Conservation (phyloP, 208 protist genomes). For the Leishmania guyanensis region DNA sequence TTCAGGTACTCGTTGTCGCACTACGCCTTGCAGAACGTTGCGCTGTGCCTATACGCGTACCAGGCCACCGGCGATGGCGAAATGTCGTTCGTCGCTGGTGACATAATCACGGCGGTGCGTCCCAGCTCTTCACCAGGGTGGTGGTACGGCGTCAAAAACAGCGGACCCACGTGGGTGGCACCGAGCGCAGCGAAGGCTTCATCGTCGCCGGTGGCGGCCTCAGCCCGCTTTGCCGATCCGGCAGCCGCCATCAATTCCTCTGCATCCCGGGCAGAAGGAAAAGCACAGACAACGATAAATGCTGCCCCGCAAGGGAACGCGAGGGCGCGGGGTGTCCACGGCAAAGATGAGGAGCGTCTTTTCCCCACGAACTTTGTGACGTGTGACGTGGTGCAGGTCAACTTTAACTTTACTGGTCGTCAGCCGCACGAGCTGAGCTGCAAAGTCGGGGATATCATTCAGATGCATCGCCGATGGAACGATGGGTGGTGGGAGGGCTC, state of each 20-base stretch:
- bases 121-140: constrained; percentile 58
- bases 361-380: constrained; percentile 79
- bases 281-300: neutral
- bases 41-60: constrained; percentile 69
- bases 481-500: constrained; percentile 91
- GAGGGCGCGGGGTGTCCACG: neutral
- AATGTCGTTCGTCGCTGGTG: constrained; percentile 55
- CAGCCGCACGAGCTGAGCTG: constrained; percentile 53
- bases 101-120: constrained; percentile 58
- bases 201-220: neutral
- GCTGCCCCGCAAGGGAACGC: neutral
- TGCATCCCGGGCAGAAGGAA: neutral
- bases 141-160: constrained; percentile 71
- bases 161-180: constrained; percentile 18
- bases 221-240: constrained; percentile 21
- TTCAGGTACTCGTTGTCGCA: constrained; percentile 17
- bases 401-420: constrained; percentile 52
- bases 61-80: constrained; percentile 53
- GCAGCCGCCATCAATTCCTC: neutral
- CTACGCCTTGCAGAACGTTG: constrained; percentile 45
- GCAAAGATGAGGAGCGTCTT: constrained; percentile 29
- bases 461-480: constrained; percentile 83
- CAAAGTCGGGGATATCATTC: constrained; percentile 59
- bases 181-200: neutral
- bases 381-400: constrained; percentile 64